Evolutionary conservation across 352 stramenopile species (phyloP).

Genomic region (Pythium scleroteichum): DNA sequence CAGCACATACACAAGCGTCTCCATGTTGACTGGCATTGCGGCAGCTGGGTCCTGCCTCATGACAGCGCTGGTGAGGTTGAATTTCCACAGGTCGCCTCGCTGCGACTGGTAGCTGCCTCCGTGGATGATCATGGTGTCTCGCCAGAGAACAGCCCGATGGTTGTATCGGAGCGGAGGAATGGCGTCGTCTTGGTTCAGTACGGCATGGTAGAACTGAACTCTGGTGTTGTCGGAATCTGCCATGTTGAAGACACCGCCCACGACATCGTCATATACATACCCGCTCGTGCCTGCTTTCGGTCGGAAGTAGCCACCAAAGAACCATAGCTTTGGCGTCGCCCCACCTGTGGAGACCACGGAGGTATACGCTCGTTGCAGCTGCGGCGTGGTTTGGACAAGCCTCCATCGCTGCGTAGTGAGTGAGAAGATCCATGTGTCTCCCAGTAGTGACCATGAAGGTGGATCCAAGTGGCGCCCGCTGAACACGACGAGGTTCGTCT

Average conservation of each 20-base stretch:
- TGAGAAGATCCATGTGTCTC: constrained; percentile 63
- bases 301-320: constrained; percentile 75
- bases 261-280: constrained; percentile 73
- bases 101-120: constrained; percentile 75
- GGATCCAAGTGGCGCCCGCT: constrained; percentile 51
- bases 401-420: constrained; percentile 47
- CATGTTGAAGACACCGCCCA: constrained; percentile 34
- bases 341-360: constrained; percentile 46
- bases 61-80: constrained; percentile 53
- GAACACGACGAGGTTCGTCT: constrained; percentile 55
- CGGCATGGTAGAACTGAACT: constrained; percentile 34
- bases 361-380: constrained; percentile 58
- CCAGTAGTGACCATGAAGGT: constrained; percentile 51
- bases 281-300: constrained; percentile 50
- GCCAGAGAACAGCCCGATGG: constrained; percentile 55
- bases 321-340: constrained; percentile 49
- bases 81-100: constrained; percentile 66
- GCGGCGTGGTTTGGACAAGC: constrained; percentile 19
- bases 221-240: constrained; percentile 12
- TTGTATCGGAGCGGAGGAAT: constrained; percentile 66
- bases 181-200: constrained; percentile 14
- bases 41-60: constrained; percentile 26
- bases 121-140: constrained; percentile 59
- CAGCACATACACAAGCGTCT: constrained; percentile 75
- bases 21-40: constrained; percentile 47